Base-by-base conservation (phyloP, 2,329 filamentous ascomycete genomes). In the Helminthosporium solani region DNA sequence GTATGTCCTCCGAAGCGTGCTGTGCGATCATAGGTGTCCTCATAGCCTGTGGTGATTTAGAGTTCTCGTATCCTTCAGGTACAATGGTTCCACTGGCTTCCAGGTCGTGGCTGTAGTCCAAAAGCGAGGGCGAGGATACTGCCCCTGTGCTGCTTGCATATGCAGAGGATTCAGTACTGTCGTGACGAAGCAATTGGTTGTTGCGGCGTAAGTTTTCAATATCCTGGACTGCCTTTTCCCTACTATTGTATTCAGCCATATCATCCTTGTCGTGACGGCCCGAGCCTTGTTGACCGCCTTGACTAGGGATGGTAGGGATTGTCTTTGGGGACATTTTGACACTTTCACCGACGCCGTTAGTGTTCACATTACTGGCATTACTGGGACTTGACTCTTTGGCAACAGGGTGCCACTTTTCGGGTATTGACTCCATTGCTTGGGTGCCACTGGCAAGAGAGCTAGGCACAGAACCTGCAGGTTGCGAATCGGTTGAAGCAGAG, bases 401-500 rank as follows among this genome's bases (percentile, higher is more conserved):
- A 18, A 35, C 40, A 39, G 50, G 40, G 27, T 61, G 57, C 64
- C 62, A 70, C 39, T 60, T 53, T 39, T 64, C 59, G 23, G 58
- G 58, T 28, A 58, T 51, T 14, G 58, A 60, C 28, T 63, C 60
- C 49, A 61, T 58, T 28, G 49, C 54, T 15, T 48, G 60, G 27
- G 53, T 59, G 37, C 54, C 58, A 51, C 70, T 72, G 6, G 63
- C 72, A 33, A 78, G 76, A 0, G 80, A 82, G 21, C 73, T 75
- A 16, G 75, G 76, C 27, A 78, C 68, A 3, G 79, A 83, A 43
- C 75, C 74, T 5, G 73, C 74, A 42, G 69, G 73, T 42, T 78
- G 73, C 5, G 81, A 84, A 50, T 79, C 79, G 1, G 79, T 78
- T 8, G 81, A 82, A n/a, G 79, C 78, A 31, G 80, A 83, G 52